Percentiles rank a stretch among this genome's conserved stretches.
Evolutionary conservation across 169 alveolate species (phyloP).

Genomic region (Babesia ovata): DNA sequence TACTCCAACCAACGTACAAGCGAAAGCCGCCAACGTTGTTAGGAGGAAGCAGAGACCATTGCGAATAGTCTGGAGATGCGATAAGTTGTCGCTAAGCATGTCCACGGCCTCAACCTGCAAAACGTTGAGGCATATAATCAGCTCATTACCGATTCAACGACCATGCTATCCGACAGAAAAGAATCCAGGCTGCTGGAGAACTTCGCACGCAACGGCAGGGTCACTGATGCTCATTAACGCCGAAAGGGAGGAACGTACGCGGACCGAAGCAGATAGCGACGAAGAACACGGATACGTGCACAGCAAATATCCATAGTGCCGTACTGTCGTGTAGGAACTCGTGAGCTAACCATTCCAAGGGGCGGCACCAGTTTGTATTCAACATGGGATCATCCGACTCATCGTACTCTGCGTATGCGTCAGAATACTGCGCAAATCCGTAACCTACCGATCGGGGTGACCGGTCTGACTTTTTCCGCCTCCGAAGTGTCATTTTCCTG

Average conservation of each 20-base stretch:
- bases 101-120: conserved; percentile 14
- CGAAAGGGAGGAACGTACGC: not conserved
- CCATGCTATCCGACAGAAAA: not conserved
- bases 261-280: conserved; percentile 30
- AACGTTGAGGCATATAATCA: not conserved
- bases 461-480: not conserved
- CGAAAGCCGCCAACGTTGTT: conserved; percentile 5
- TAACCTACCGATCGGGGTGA: not conserved
- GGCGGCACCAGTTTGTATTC: conserved; percentile 16
- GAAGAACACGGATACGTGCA: conserved; percentile 11
- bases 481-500: not conserved
- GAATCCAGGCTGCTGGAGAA: not conserved
- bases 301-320: not conserved
- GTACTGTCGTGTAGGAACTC: conserved; percentile 30
- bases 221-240: conserved; percentile 7
- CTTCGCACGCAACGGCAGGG: conserved; percentile 1
- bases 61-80: conserved; percentile 28
- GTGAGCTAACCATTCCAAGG: conserved; percentile 19
- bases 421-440: not conserved
- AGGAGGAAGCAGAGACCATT: conserved; percentile 31
- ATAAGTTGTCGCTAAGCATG: conserved; percentile 7
- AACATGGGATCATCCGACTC: conserved; percentile 15
- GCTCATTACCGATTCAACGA: not conserved
- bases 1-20: conserved; percentile 12
- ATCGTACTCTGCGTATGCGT: conserved; percentile 14